phyloP scores from a whole-genome alignment of 352 stramenopile genomes.

The Phytophthora syringae region DNA sequence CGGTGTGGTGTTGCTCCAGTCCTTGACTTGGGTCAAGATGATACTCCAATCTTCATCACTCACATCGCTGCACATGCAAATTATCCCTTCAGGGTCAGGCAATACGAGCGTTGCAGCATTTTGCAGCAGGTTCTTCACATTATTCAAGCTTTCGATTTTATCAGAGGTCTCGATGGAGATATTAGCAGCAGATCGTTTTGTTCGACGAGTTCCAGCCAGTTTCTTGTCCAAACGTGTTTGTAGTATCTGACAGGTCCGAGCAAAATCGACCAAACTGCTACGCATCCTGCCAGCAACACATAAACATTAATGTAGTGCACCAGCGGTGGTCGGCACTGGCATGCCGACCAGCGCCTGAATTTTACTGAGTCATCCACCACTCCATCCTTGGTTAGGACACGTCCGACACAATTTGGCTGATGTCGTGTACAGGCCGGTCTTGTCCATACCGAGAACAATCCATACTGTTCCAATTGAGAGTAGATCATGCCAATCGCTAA shows the following conservation, averaged over 20 bases:
- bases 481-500: not conserved
- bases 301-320: slow-evolving; percentile 4
- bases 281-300: slow-evolving; percentile 3
- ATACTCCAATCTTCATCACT: not conserved
- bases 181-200: not conserved
- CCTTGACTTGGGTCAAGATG: not conserved
- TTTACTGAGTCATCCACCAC: too few relatives aligned
- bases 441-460: not conserved
- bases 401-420: not conserved
- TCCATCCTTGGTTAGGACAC: too few relatives aligned
- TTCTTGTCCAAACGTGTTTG: slow-evolving; percentile 1
- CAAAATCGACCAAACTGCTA: not conserved
- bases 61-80: slow-evolving; percentile 3
- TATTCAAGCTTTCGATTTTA: not conserved
- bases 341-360: not conserved
- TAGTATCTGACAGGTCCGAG: not conserved
- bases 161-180: not conserved
- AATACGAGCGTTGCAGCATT: not conserved
- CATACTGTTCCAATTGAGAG: not conserved
- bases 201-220: not conserved
- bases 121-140: not conserved
- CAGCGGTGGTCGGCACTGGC: not conserved
- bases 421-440: not conserved
- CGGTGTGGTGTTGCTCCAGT: not conserved
- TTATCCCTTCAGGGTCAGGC: not conserved